Base-by-base conservation (phyloP, 2,329 filamentous ascomycete species). In the Fusarium subtropicale region DNA sequence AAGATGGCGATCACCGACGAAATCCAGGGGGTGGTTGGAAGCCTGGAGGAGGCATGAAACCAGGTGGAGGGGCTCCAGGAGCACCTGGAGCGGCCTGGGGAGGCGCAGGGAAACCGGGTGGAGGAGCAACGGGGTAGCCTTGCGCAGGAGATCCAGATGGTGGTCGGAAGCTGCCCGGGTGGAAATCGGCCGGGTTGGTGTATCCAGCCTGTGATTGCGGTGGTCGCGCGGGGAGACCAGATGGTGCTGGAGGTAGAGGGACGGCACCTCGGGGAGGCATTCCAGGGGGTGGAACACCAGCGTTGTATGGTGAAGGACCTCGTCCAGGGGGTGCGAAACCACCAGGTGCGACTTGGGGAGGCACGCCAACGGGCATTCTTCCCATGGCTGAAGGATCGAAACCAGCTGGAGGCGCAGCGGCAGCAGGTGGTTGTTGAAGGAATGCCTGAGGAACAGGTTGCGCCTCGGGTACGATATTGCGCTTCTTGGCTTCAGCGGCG, bases 401-500 rank as follows among this genome's bases (percentile, higher is more conserved):
- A 33, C 79, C 79, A 24, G 72, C 71, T 7, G 66, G 74, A 10
- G 74, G 66, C 5, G 69, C 59, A 2, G 75, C 66, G 11, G 78
- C 71, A 52, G 70, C 66, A 31, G 73, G 76, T 55, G 63, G 69
- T 41, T 67, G 72, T 60, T 69, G 78, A 56, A 94, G 87, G 71
- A 97, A 90, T 62, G 90, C 91, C 7, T 92, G 87, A 3, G 93
- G 92, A 53, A 96, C 82, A 24, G 91, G 88, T 76, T 94, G 92
- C 4, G 90, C 87, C 70, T 94, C 91, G 36, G 94, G 92, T 54
- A 93, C 88, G 64, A 99, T 92, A 75, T 97, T 97, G 79, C 97
- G 93, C 78, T 94, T 95, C 82, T 95, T 95, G 60, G 94, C 96
- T 81, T 97, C 92, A 30, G 92, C 90, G 31, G 96, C 96, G 47